phyloP scores from a whole-genome alignment of 371 early-diverging fungal genomes.

The Mucor plumbeus region DNA sequence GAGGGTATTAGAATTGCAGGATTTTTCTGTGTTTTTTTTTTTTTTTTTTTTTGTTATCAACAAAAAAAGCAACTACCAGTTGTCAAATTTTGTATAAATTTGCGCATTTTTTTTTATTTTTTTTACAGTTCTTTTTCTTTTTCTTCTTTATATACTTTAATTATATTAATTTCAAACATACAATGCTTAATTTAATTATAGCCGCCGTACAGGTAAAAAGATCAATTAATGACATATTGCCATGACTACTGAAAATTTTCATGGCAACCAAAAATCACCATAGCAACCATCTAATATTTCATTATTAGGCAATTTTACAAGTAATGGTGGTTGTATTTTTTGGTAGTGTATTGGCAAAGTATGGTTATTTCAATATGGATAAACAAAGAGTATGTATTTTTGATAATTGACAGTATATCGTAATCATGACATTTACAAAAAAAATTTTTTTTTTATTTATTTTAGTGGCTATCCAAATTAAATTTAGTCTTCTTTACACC shows the following conservation, averaged over 20 bases:
- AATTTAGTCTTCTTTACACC: conserved; percentile 80
- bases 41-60: not conserved
- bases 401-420: not conserved
- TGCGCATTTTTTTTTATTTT: not conserved
- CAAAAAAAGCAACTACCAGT: not conserved
- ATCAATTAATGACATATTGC: not conserved
- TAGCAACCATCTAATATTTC: not conserved
- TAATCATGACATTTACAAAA: not conserved
- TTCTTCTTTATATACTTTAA: not conserved
- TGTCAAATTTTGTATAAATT: too few species aligned
- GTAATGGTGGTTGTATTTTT: conserved; percentile 53
- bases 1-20: conserved; percentile 14
- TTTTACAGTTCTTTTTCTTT: not conserved
- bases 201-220: conserved; percentile 31
- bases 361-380: conserved; percentile 50
- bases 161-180: not conserved
- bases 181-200: conserved; percentile 28
- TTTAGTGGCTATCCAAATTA: conserved; percentile 70
- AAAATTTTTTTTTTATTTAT: not conserved
- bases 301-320: conserved; percentile 57
- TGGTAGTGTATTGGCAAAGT: conserved; percentile 52
- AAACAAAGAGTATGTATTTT: conserved; percentile 54
- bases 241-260: not conserved
- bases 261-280: not conserved
- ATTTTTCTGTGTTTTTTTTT: conserved; percentile 10